Percentiles rank a stretch among this genome's conserved stretches.
These are phyloP conservation scores for Neurospora africana DNA, from an alignment of 495 filamentous ascomycete genomes.

Conservation along the genomic window DNA sequence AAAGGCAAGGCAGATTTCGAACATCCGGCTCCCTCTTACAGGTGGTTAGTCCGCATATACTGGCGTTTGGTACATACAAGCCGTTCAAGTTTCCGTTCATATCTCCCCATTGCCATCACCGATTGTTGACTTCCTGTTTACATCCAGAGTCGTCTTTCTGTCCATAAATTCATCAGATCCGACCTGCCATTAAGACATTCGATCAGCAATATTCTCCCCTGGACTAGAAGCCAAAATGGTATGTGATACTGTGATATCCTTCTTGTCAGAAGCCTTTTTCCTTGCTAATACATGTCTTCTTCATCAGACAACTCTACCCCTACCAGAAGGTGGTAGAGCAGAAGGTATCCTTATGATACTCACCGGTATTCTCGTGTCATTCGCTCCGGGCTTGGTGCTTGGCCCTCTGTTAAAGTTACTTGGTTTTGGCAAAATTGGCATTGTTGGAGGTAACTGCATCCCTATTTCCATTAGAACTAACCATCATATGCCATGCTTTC, in stretches of 20 bases:
- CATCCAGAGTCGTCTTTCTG: background rate
- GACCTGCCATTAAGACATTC: background rate
- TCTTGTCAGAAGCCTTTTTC: background rate
- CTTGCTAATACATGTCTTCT: background rate
- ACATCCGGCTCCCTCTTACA: background rate
- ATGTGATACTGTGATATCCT: background rate
- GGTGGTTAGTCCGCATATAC: background rate
- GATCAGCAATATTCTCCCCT: background rate
- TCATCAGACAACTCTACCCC: background rate
- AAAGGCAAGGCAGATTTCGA: background rate
- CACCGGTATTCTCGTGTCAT: background rate
- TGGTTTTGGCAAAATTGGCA: background rate
- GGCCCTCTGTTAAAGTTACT: background rate
- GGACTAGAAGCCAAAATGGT: background rate
- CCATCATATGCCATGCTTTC: background rate
- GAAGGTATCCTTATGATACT: background rate
- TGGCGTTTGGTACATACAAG: background rate
- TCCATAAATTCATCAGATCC: background rate
- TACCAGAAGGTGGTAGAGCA: background rate
- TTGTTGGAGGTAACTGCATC: background rate
- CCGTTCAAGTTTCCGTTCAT: background rate
- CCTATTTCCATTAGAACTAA: background rate
- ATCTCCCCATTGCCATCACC: background rate
- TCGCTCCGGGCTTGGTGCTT: background rate
- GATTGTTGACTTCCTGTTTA: rapidly evolving